These are phyloP conservation scores for Didymellaceae sp. DNA, from an alignment of 2,329 filamentous ascomycete species.

Conservation along the genomic window DNA sequence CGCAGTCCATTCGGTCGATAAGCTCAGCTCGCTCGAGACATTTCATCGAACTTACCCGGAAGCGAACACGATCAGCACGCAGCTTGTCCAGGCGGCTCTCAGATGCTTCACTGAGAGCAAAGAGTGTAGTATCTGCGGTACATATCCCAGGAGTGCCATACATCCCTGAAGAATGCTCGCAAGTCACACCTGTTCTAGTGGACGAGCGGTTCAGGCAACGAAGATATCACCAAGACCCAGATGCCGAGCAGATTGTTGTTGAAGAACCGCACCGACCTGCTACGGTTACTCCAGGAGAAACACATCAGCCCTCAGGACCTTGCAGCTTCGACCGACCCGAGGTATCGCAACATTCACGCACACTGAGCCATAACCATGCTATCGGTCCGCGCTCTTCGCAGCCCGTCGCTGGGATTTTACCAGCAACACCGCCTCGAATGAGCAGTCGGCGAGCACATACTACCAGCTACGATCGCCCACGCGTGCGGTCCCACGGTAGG, in stretches of 20 bases:
- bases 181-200: constrained; percentile 14
- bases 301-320: constrained; percentile 27
- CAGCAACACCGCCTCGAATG: constrained; percentile 20
- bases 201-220: constrained; percentile 16
- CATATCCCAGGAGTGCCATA: constrained; percentile 27
- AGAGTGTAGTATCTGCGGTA: constrained; percentile 18
- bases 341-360: constrained; percentile 12
- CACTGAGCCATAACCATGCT: constrained; percentile 25
- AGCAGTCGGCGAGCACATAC: constrained; percentile 27
- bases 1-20: constrained; percentile 6
- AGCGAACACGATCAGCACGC: constrained; percentile 32
- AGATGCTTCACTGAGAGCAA: constrained; percentile 34
- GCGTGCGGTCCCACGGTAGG: not conserved
- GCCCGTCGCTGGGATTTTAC: constrained; percentile 16
- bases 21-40: constrained; percentile 40
- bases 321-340: constrained; percentile 28
- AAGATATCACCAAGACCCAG: constrained; percentile 5
- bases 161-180: constrained; percentile 26
- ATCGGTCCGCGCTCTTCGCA: no score
- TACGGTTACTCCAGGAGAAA: constrained; percentile 20
- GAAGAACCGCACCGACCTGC: constrained; percentile 5
- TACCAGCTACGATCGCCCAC: constrained; percentile 4
- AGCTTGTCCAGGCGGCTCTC: constrained; percentile 43
- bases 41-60: constrained; percentile 37
- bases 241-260: not conserved